A percentile compares a stretch with the other conserved stretches of the same genome.
Evolutionary conservation across 1,284 basidiomycete genomes (phyloP).

Genomic region (Lignosus rhinocerotis): DNA sequence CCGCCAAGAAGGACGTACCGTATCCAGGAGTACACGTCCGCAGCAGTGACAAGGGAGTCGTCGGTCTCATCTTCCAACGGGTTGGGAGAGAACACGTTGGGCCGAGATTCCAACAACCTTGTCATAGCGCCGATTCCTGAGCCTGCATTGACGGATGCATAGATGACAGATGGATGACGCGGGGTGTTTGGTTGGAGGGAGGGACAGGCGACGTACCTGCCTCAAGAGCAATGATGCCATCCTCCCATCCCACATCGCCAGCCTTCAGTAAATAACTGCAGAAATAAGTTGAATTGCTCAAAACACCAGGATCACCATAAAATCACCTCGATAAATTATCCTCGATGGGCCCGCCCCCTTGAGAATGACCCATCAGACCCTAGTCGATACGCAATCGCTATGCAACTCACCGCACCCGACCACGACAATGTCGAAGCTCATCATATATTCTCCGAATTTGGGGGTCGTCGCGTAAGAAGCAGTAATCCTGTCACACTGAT

Average conservation of each 20-base stretch:
- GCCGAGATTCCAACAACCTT: slow-evolving; percentile 51
- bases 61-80: slow-evolving; percentile 26
- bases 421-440: slow-evolving; percentile 68
- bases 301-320: not conserved
- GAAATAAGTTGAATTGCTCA: not conserved
- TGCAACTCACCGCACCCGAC: slow-evolving; percentile 56
- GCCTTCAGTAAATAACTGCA: slow-evolving; percentile 73
- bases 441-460: slow-evolving; percentile 25
- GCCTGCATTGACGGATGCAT: slow-evolving; percentile 39
- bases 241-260: slow-evolving; percentile 55
- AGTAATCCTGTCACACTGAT: not conserved
- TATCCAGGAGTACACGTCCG: slow-evolving; percentile 60
- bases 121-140: slow-evolving; percentile 70
- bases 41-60: slow-evolving; percentile 38
- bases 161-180: not conserved
- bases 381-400: not conserved
- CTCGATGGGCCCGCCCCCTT: slow-evolving; percentile 72
- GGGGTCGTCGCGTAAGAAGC: not conserved
- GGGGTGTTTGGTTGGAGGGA: not conserved
- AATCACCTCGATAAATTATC: slow-evolving; percentile 73
- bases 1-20: slow-evolving; percentile 39
- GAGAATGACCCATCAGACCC: not conserved
- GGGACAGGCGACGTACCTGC: slow-evolving; percentile 52
- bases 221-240: slow-evolving; percentile 72
- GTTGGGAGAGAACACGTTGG: slow-evolving; percentile 45